Conservation (phyloP, 1,284 basidiomycete species). For the Cryptococcus jaspeensis region DNA sequence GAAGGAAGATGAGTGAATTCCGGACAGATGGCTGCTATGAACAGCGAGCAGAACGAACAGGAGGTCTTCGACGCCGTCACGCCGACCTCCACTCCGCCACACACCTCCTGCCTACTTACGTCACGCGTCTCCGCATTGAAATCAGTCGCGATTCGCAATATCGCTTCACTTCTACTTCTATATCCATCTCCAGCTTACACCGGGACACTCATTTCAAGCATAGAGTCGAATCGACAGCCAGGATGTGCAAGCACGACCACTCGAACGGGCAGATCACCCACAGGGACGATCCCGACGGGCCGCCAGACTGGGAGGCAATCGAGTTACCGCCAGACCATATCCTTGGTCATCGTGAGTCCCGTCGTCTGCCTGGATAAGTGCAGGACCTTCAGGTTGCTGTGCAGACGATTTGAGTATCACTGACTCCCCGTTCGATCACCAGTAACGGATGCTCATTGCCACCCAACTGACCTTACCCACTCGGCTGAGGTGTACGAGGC, state of each 20-base stretch:
- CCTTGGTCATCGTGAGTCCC: constrained; percentile 28
- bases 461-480: constrained; percentile 47
- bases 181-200: neutral
- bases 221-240: no score
- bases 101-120: no score
- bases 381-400: neutral
- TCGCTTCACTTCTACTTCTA: neutral
- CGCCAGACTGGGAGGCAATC: constrained; percentile 39
- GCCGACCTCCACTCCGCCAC: no score
- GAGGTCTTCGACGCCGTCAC: no score
- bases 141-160: constrained; percentile 9
- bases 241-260: neutral
- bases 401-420: no score
- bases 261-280: neutral
- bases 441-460: constrained; percentile 53
- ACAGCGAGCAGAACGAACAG: no score
- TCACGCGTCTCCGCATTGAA: neutral
- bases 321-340: constrained; percentile 30
- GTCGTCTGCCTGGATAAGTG: neutral
- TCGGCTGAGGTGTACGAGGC: constrained; percentile 20
- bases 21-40: no score
- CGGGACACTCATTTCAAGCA: neutral
- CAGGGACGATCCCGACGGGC: constrained; percentile 9
- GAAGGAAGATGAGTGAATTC: no score
- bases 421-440: neutral